Percentiles rank a stretch among this genome's conserved stretches.
Evolutionary conservation across 2,329 filamentous ascomycete species (phyloP).

Genomic region (Venturiaceae sp.): DNA sequence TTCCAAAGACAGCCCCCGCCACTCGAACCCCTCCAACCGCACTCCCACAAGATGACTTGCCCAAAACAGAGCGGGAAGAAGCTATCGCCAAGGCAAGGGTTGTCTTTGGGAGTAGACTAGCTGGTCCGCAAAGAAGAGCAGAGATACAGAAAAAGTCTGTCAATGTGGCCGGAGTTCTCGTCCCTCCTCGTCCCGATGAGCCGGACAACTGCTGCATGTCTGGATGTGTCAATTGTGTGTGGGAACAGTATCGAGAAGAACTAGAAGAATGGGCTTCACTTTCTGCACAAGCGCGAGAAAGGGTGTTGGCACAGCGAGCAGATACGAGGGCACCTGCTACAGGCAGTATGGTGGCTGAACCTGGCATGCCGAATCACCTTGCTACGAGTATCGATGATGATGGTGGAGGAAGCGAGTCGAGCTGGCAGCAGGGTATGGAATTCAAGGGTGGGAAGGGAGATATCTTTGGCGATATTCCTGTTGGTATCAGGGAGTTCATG

Average conservation of each 20-base stretch:
- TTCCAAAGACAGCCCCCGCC: slow-evolving; percentile 18
- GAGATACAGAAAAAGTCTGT: slow-evolving; percentile 49
- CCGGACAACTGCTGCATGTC: slow-evolving; percentile 99
- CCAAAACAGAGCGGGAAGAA: slow-evolving; percentile 39
- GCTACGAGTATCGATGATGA: slow-evolving; percentile 67
- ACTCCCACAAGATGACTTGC: slow-evolving; percentile 23
- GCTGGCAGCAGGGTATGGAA: slow-evolving; percentile 44
- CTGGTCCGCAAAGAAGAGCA: slow-evolving; percentile 61
- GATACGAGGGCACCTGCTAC: slow-evolving; percentile 21
- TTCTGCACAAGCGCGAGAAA: slow-evolving; percentile 51
- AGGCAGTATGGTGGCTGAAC: slow-evolving; percentile 23
- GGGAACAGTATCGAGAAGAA: slow-evolving; percentile 85
- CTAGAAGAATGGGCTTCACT: slow-evolving; percentile 77
- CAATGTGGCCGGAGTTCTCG: slow-evolving; percentile 65
- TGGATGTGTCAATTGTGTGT: slow-evolving; percentile 95
- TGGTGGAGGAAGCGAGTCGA: slow-evolving; percentile 62
- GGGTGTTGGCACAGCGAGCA: slow-evolving; percentile 27
- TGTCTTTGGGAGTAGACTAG: slow-evolving; percentile 73
- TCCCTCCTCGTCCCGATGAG: slow-evolving; percentile 77
- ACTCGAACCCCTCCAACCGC: slow-evolving; percentile 22
- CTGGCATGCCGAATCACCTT: slow-evolving; percentile 36
- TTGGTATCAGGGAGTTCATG: slow-evolving; percentile 96
- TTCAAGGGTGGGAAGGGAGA: slow-evolving; percentile 40
- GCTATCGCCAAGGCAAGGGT: slow-evolving; percentile 52
- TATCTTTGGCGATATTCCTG: slow-evolving; percentile 70